Percentiles rank a stretch among this genome's conserved stretches.
These are phyloP conservation scores for Rhizoclosmatium sp. DNA, from an alignment of 192 early-diverging fungal species.

Conservation along the genomic window DNA sequence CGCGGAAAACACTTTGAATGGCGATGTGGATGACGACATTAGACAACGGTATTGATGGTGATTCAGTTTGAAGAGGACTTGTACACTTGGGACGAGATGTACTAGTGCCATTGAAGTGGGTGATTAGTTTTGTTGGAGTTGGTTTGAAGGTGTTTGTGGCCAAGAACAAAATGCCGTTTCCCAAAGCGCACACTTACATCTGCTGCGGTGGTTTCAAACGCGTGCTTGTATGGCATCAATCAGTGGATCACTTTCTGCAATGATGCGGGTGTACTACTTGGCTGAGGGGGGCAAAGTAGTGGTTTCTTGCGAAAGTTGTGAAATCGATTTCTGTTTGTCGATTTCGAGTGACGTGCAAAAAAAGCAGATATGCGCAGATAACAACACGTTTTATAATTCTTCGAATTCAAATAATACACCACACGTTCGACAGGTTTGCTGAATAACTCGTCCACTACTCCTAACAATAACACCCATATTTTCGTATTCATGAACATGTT, in stretches of 20 bases:
- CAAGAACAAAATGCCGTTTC: not conserved
- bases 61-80: not conserved
- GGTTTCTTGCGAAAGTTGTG: not conserved
- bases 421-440: constrained; percentile 19
- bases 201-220: constrained; percentile 1
- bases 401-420: constrained; percentile 21
- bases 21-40: not conserved
- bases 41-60: not conserved
- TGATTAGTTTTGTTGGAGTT: not conserved
- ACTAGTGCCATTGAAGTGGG: not conserved
- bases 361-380: not conserved
- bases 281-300: not conserved
- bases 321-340: not conserved
- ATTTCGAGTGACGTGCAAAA: not conserved
- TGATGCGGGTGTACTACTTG: not conserved
- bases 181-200: not conserved
- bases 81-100: constrained; percentile 2
- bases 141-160: not conserved
- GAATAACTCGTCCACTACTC: not conserved
- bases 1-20: not conserved
- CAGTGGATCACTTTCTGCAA: not conserved
- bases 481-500: constrained; percentile 81
- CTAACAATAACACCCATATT: constrained; percentile 37
- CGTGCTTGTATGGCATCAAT: constrained; percentile 7
- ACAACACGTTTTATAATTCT: constrained; percentile 7